Evolutionary conservation across 2,329 filamentous ascomycete genomes (phyloP), one percentile per base, ranked within the genome.

Genomic region (Teratosphaeria gauchensis): DNA sequence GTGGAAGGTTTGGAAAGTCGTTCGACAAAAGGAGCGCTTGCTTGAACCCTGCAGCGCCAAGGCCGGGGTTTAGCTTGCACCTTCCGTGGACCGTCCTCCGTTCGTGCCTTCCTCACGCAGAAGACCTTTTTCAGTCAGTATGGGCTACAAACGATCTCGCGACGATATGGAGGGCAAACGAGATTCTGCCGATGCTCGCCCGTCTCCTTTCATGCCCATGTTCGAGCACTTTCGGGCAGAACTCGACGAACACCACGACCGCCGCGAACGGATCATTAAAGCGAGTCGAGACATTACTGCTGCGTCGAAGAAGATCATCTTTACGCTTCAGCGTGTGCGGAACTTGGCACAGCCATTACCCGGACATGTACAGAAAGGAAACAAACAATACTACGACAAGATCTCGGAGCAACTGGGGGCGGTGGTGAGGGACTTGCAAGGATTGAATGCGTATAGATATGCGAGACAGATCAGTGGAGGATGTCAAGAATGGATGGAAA

Each of bases 241-340:
- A 75, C 80, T 99, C 31, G 94, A 99, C 70, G 85, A 94, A 75
- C 92, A 97, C 72, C 90, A 99, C 73, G 94, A 97, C 74, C 86
- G 94, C 16, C 83, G 91, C 58, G 92, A 96, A 76, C 84, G 88
- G 56, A 85, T 96, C 65, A 89, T 95, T 70, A 99, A 97, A 77
- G 87, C 86, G 1, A 95, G 90, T 8, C 81, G 92, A 62, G 94
- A 99, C 73, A 89, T 99, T 59, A 99, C 94, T 6, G 91, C 90
- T 0, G 79, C 91, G 57, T 96, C 90, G 75, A 99, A 99, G 80
- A 99, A 97, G 77, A 95, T 97, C 60, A 94, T 94, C 66, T 94
- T 94, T 73, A 83, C 88, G 1, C 76, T 94, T n/a, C 89, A 94
- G 74, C 83, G 89, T 68, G 83, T 89, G 58, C 86, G 87, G 63